Conservation (phyloP, 2,329 filamentous ascomycete species). For the Exserohilum turcica region DNA sequence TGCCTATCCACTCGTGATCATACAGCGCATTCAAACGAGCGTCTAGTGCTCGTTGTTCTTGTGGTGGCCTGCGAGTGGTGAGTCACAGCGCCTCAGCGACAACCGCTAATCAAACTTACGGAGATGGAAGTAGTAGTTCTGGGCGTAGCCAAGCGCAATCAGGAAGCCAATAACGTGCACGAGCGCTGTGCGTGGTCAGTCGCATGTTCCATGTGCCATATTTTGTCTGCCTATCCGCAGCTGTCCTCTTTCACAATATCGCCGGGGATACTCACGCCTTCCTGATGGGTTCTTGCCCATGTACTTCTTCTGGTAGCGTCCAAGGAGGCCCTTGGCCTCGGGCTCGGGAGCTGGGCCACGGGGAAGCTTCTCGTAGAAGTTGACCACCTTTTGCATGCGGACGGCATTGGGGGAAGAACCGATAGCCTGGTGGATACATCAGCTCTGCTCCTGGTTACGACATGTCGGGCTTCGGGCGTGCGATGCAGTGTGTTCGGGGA, state of each 20-base stretch:
- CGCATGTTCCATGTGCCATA: slow-evolving; percentile 3
- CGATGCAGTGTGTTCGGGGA: not conserved
- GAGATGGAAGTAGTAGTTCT: slow-evolving; percentile 99
- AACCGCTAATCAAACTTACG: slow-evolving; percentile 66
- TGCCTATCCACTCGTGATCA: slow-evolving; percentile 19
- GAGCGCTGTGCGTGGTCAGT: slow-evolving; percentile 66
- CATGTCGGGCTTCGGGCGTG: not conserved
- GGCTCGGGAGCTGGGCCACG: slow-evolving; percentile 85
- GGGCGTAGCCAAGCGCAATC: slow-evolving; percentile 83
- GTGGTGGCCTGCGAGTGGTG: slow-evolving; percentile 77
- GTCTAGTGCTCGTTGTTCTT: slow-evolving; percentile 99
- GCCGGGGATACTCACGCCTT: slow-evolving; percentile 70
- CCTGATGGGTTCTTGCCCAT: slow-evolving; percentile 92
- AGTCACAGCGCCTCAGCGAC: slow-evolving; percentile 20
- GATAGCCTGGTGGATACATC: slow-evolving; percentile 70
- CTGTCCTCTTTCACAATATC: slow-evolving; percentile 28
- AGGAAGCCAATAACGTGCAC: slow-evolving; percentile 82
- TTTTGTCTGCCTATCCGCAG: not conserved
- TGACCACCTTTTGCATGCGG: slow-evolving; percentile 97
- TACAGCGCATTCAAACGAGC: slow-evolving; percentile 10
- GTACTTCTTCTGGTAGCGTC: slow-evolving; percentile 83
- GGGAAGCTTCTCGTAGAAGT: slow-evolving; percentile 98
- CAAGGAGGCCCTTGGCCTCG: slow-evolving; percentile 80
- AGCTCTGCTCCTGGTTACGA: slow-evolving; percentile 13
- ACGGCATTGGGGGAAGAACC: slow-evolving; percentile 93